A percentile compares a stretch with the other conserved stretches of the same genome.
Evolutionary conservation across 305 asterid genomes (phyloP).

Genomic region (Solanum chacoense): DNA sequence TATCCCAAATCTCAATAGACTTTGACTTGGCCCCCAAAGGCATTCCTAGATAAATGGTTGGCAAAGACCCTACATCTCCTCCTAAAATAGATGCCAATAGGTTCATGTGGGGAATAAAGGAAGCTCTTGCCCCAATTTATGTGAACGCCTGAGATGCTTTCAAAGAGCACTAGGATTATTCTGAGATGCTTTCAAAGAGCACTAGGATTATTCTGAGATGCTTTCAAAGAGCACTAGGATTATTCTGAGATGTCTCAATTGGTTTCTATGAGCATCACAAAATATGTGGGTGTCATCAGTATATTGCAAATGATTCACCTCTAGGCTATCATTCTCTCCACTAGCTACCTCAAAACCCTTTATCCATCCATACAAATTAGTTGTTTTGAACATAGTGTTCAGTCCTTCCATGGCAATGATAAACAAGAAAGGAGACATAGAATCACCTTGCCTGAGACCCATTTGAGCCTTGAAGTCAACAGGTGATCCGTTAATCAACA

Average conservation of each 20-base stretch:
- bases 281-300: neutral
- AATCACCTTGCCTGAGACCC: neutral
- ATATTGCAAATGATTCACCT: neutral
- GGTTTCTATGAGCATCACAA: neutral
- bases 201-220: too few species aligned
- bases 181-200: neutral
- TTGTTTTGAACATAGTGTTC: neutral
- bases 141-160: neutral
- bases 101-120: neutral
- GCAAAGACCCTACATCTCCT: neutral
- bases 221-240: neutral
- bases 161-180: neutral
- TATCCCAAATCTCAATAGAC: neutral
- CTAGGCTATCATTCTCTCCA: neutral
- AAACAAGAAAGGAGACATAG: neutral
- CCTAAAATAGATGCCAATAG: neutral
- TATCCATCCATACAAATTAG: neutral
- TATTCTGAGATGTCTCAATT: neutral
- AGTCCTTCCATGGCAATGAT: neutral
- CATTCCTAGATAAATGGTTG: neutral
- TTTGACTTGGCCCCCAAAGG: neutral
- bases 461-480: neutral
- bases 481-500: neutral
- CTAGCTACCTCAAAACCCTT: neutral
- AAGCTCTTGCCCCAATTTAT: neutral